A percentile compares a stretch with the other conserved stretches of the same genome.
Conservation (phyloP, 2,329 filamentous ascomycete species). For the Plectosphaerella cucumerina region DNA sequence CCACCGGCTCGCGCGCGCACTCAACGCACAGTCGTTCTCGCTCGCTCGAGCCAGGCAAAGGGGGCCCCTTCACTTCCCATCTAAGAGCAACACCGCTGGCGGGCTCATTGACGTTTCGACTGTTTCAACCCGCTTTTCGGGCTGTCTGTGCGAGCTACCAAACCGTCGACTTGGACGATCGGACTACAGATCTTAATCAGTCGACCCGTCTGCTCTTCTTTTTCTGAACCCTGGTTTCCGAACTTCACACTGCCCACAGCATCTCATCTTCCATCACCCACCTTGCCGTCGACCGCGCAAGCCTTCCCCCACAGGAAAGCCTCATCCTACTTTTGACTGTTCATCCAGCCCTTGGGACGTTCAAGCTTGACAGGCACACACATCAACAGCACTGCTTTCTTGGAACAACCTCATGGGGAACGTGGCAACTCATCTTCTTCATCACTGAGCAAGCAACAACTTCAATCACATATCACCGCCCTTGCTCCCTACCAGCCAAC, state of each 20-base stretch:
- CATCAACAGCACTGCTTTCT: no score
- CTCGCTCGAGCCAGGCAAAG: slow-evolving; percentile 17
- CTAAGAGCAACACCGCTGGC: slow-evolving; percentile 19
- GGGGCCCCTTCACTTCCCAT: slow-evolving; percentile 13
- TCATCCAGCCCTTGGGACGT: no score
- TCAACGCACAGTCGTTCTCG: background rate
- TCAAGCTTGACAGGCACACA: no score
- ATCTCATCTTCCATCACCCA: background rate
- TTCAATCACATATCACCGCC: background rate
- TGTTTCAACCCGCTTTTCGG: slow-evolving; percentile 31
- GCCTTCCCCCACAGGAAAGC: background rate
- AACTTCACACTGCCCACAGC: background rate
- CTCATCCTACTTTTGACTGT: background rate
- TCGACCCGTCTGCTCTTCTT: background rate
- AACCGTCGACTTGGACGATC: background rate
- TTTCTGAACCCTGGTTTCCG: background rate
- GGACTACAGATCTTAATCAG: slow-evolving; percentile 3
- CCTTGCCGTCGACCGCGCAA: background rate
- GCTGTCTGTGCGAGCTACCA: slow-evolving; percentile 26
- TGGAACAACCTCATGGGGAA: no score
- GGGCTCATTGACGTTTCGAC: slow-evolving; percentile 31
- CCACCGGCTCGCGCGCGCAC: no score
- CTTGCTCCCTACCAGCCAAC: background rate
- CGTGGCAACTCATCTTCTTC: no score
- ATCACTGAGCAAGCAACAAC: no score